Conservation (phyloP, 2,329 filamentous ascomycete genomes). For the Fusarium euwallaceae region DNA sequence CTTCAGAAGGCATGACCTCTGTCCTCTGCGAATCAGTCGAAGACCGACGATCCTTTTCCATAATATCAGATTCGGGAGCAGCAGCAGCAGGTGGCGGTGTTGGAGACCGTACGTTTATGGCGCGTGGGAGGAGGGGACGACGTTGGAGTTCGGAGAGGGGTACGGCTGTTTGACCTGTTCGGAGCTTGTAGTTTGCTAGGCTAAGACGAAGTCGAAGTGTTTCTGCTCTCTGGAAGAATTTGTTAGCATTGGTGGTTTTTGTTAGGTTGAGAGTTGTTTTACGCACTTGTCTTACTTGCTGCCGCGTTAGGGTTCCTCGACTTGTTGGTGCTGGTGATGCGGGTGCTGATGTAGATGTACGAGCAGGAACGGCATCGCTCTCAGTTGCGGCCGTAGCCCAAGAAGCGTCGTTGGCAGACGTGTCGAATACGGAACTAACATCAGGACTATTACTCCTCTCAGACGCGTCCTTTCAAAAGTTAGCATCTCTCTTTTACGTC, state of each 20-base stretch:
- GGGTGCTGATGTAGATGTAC: conserved; percentile 12
- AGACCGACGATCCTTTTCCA: conserved; percentile 23
- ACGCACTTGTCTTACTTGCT: conserved; percentile 66
- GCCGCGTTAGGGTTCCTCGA: conserved; percentile 59
- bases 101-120: conserved; percentile 45
- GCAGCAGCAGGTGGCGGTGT: conserved; percentile 1
- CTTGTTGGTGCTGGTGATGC: conserved; percentile 17
- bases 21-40: conserved; percentile 36
- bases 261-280: background rate
- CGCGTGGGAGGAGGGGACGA: conserved; percentile 47
- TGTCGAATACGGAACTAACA: conserved; percentile 65
- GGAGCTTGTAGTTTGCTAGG: conserved; percentile 81
- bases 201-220: conserved; percentile 76
- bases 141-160: conserved; percentile 71
- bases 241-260: conserved; percentile 16
- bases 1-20: conserved; percentile 21
- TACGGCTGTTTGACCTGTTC: conserved; percentile 77
- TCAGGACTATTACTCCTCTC: conserved; percentile 56
- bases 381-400: conserved; percentile 65
- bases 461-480: conserved; percentile 39
- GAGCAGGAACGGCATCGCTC: conserved; percentile 52
- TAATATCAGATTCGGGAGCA: background rate
- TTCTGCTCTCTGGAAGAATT: conserved; percentile 63
- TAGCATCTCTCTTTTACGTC: background rate
- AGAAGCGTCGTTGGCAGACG: conserved; percentile 61